These are phyloP conservation scores for Chaetomium olivaceum DNA, from an alignment of 2,329 filamentous ascomycete genomes.

Conservation along the genomic window DNA sequence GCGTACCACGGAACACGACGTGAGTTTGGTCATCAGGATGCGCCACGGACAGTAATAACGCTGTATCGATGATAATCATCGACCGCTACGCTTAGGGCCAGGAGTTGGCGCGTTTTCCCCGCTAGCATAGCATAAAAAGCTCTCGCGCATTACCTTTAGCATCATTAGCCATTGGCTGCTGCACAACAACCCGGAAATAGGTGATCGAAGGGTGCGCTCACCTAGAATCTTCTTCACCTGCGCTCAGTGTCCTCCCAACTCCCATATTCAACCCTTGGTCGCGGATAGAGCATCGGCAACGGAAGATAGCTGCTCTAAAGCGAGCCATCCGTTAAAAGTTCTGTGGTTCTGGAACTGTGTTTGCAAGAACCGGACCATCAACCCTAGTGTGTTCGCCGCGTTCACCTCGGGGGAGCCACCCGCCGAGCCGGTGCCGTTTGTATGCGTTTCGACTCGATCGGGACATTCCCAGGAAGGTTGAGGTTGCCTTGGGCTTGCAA, in stretches of 20 bases:
- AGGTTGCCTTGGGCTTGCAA: conserved; percentile 48
- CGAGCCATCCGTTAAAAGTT: not conserved
- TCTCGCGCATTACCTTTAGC: not conserved
- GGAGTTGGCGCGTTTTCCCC: not conserved
- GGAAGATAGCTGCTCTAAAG: not conserved
- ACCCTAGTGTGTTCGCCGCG: not conserved
- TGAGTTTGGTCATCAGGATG: too few relatives aligned
- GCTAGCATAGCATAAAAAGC: not conserved
- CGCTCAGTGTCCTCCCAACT: not conserved
- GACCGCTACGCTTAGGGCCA: too few relatives aligned
- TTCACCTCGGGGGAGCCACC: conserved; percentile 16
- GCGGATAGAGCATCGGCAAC: not conserved
- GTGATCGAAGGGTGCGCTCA: not conserved
- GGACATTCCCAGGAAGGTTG: conserved; percentile 48
- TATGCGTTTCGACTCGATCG: conserved; percentile 36
- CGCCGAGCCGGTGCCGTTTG: conserved; percentile 17
- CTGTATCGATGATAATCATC: not conserved
- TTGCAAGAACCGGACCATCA: not conserved
- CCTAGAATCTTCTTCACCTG: not conserved
- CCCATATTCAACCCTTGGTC: not conserved
- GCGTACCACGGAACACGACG: not conserved
- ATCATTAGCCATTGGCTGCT: not conserved
- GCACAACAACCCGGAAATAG: not conserved
- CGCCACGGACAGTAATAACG: not conserved
- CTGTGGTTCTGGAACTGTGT: too few relatives aligned